phyloP scores from a whole-genome alignment of 805 yeast genomes.

The Torulaspora indica region DNA sequence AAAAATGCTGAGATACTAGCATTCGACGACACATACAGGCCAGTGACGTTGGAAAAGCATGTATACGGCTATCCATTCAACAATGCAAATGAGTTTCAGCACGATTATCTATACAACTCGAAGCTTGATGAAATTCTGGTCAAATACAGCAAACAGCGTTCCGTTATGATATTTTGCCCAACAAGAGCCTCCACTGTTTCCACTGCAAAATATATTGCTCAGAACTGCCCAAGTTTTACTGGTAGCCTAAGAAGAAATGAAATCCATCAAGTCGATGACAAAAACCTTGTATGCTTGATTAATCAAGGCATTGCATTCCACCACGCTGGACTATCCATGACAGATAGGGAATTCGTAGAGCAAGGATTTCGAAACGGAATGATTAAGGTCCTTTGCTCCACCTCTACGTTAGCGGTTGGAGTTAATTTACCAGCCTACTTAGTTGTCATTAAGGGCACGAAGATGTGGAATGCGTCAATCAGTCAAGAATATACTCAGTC shows the following conservation, averaged over 20 bases:
- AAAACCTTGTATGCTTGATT: conserved; percentile 13
- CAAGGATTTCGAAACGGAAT: conserved; percentile 41
- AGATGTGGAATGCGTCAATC: conserved; percentile 49
- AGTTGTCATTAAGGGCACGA: conserved; percentile 59
- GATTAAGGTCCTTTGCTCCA: conserved; percentile 47
- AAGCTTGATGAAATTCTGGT: conserved; percentile 41
- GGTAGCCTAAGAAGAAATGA: background rate
- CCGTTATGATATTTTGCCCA: conserved; percentile 50
- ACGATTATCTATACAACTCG: conserved; percentile 42
- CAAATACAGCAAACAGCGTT: conserved; percentile 39
- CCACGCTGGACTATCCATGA: conserved; percentile 51
- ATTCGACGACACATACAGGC: conserved; percentile 47
- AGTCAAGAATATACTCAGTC: conserved; percentile 51
- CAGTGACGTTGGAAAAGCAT: conserved; percentile 40
- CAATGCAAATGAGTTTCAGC: conserved; percentile 44
- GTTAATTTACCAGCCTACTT: conserved; percentile 58
- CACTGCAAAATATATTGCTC: conserved; percentile 42
- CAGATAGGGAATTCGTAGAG: conserved; percentile 47
- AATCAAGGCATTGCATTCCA: conserved; percentile 47
- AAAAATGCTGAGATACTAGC: conserved; percentile 37
- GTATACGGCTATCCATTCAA: conserved; percentile 42
- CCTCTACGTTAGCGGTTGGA: conserved; percentile 59
- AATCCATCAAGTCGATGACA: conserved; percentile 12
- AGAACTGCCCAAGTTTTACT: conserved; percentile 11
- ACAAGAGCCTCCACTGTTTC: conserved; percentile 46